Evolutionary conservation across 192 early-diverging fungal species (phyloP).

Genomic region (Backusella sp.): DNA sequence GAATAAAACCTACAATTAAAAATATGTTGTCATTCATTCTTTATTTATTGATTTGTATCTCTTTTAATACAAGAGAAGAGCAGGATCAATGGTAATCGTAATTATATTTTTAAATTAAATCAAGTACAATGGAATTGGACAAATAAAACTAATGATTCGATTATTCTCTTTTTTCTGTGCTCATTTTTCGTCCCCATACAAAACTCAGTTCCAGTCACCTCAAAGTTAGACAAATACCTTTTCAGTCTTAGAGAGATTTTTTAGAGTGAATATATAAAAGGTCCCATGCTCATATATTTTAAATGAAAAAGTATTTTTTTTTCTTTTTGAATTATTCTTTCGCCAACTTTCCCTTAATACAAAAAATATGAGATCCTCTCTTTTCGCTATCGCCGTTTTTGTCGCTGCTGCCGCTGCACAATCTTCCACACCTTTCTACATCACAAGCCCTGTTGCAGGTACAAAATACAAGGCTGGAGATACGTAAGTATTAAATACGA

Average conservation of each 20-base stretch:
- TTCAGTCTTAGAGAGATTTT: neutral
- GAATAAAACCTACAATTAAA: neutral
- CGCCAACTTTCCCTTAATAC: neutral
- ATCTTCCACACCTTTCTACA: constrained; percentile 23
- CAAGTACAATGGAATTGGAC: neutral
- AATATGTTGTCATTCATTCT: neutral
- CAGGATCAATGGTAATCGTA: neutral
- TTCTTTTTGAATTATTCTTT: neutral
- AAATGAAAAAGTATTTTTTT: neutral
- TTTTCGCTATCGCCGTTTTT: constrained; percentile 15
- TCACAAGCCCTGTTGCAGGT: constrained; percentile 27
- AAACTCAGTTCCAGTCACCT: neutral
- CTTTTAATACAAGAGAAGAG: neutral
- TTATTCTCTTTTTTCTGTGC: neutral
- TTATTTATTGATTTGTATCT: neutral
- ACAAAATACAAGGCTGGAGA: constrained; percentile 22
- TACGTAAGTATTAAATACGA: constrained; percentile 4
- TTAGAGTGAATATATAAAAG: neutral
- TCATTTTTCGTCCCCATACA: neutral
- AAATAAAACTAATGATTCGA: neutral
- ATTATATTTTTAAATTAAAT: neutral
- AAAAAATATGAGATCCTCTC: neutral
- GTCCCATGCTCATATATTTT: neutral
- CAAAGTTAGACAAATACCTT: neutral
- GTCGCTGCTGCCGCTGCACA: constrained; percentile 17